phyloP scores from a whole-genome alignment of 345 rosid species.

The Mangifera indica region DNA sequence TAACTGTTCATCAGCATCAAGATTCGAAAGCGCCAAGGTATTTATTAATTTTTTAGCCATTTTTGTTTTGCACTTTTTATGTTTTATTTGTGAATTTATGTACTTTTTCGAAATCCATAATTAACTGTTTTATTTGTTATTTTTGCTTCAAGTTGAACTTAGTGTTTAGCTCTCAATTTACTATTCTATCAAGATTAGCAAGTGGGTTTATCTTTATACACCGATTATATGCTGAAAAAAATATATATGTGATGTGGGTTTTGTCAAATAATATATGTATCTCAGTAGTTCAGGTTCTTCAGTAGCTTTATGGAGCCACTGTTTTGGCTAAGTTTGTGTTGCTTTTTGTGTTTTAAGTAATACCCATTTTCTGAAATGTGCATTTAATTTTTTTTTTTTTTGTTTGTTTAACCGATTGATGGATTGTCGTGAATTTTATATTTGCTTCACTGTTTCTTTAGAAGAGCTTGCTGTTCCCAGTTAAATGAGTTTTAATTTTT shows the following conservation, averaged over 20 bases:
- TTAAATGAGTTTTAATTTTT: neutral
- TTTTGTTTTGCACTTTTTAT: neutral
- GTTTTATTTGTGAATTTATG: neutral
- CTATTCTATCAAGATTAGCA: neutral
- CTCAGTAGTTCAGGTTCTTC: neutral
- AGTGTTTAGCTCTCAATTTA: slow-evolving; percentile 1
- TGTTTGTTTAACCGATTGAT: neutral
- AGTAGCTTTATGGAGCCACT: slow-evolving; percentile 3
- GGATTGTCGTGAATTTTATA: neutral
- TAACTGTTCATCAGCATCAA: neutral
- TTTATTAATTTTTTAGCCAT: too few relatives aligned
- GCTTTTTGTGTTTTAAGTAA: slow-evolving; percentile 5
- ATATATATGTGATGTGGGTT: slow-evolving; percentile 8
- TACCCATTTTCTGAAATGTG: neutral
- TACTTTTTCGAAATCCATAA: neutral
- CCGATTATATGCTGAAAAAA: neutral
- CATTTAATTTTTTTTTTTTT: neutral
- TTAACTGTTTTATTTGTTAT: neutral
- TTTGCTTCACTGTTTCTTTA: slow-evolving; percentile 5
- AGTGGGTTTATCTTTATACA: neutral
- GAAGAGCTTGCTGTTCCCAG: neutral
- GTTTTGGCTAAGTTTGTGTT: neutral
- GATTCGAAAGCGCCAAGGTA: neutral
- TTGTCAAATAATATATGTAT: neutral
- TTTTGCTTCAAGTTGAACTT: neutral